Percentiles rank a stretch among this genome's conserved stretches.
These are phyloP conservation scores for Toxicodendron radicans DNA, from an alignment of 345 rosid genomes.

Conservation along the genomic window DNA sequence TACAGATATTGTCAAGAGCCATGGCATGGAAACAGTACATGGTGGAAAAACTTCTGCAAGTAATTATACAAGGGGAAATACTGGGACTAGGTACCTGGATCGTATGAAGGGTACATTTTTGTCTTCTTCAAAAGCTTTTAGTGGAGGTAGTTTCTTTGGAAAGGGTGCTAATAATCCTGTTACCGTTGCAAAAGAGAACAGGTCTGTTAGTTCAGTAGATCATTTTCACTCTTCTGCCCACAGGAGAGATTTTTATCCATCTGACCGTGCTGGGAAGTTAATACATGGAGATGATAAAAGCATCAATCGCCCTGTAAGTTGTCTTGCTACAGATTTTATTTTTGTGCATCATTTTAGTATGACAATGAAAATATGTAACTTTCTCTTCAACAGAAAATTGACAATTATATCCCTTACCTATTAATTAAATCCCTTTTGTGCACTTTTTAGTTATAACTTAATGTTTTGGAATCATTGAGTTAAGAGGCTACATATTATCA, in stretches of 20 bases:
- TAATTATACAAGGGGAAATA: conserved; percentile 45
- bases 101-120: conserved; percentile 80
- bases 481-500: background rate
- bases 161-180: conserved; percentile 50
- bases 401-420: background rate
- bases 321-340: conserved; percentile 8
- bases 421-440: background rate
- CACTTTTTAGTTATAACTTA: background rate
- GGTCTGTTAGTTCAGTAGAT: conserved; percentile 50
- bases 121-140: conserved; percentile 82
- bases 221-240: conserved; percentile 43
- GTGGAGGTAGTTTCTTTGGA: conserved; percentile 81
- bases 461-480: background rate
- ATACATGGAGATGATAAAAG: conserved; percentile 58
- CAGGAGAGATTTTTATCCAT: conserved; percentile 54
- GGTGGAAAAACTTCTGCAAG: conserved; percentile 41
- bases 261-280: conserved; percentile 50
- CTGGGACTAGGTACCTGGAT: conserved; percentile 81
- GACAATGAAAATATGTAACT: background rate
- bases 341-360: conserved; percentile 2
- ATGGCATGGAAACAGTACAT: conserved; percentile 46
- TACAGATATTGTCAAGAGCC: conserved; percentile 46
- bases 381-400: background rate
- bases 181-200: conserved; percentile 52
- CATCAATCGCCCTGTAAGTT: conserved; percentile 59